phyloP scores from a whole-genome alignment of 2,329 filamentous ascomycete species.

The Ambrosiella cleistominuta region DNA sequence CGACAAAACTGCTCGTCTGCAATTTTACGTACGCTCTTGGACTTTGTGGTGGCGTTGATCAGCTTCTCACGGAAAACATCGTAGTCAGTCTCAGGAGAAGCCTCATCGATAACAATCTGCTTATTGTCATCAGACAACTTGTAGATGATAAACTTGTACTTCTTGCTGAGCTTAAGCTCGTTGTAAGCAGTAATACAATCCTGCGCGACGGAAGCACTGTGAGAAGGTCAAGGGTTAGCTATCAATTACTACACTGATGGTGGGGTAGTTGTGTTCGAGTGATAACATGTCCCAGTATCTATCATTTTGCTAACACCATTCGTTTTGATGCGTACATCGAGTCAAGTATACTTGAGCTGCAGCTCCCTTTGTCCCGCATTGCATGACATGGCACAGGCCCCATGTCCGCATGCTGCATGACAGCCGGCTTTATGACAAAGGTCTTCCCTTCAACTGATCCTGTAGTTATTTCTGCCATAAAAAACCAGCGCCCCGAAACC shows the following conservation, averaged over 20 bases:
- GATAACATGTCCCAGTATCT: no score
- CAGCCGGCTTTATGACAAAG: background rate
- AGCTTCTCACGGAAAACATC: constrained; percentile 61
- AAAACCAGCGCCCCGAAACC: no score
- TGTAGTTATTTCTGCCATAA: background rate
- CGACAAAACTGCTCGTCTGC: background rate
- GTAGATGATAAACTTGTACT: constrained; percentile 75
- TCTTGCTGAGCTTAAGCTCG: constrained; percentile 67
- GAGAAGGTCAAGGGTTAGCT: constrained; percentile 5
- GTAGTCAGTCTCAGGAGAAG: constrained; percentile 49
- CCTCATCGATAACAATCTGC: constrained; percentile 64
- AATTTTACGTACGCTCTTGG: constrained; percentile 36
- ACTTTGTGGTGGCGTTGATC: constrained; percentile 54
- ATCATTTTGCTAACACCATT: no score
- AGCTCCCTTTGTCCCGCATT: constrained; percentile 11
- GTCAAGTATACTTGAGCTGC: background rate
- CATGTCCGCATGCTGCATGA: background rate
- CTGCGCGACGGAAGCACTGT: constrained; percentile 52
- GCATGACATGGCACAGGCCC: constrained; percentile 5
- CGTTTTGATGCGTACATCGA: no score
- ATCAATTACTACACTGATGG: background rate
- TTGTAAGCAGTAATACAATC: constrained; percentile 60
- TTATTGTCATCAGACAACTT: constrained; percentile 72
- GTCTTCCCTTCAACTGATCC: background rate
- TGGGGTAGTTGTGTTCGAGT: no score